Evolutionary conservation across 1,139 yeast species (phyloP), one percentile per base, ranked within the genome.

Genomic region (Taiozyma sp.): DNA sequence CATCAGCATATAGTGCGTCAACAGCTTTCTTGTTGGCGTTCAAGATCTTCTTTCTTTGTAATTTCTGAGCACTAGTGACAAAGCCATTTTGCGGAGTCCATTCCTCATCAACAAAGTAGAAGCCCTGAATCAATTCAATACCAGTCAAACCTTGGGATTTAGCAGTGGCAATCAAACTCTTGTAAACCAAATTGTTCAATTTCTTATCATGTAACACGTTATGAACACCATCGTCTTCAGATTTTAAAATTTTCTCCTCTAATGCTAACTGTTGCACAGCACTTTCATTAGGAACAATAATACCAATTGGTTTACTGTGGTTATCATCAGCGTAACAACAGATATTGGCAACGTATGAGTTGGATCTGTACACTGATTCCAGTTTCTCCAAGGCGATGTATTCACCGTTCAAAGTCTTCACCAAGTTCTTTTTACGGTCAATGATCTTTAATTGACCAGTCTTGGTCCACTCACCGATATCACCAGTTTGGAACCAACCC

Each of bases 1-100:
- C 6, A 13, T 46, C 49, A 30, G 34, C 11, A 13, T 85, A 85
- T 47, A 85, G 73, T 47, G 68, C 73, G 50, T 83, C 85, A 57
- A 86, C 88, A 53, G 74, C 73, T 24, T 73, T 74, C 65, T 81
- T 67, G 62, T 80, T 83, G 54, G 81, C 81, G 43, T 76, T 81
- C 64, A 89, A 74, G 67, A 95, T 95, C 77, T 87, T 88, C 77
- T 81, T 88, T 76, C 99, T 85, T 75, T 93, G 97, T 62, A 95
- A 79, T 72, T 95, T 95, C 73, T 93, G 98, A 32, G 99, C 99
- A 56, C 95, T 83, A 11, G 98, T 90, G 52, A 93, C 95, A 59
- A 75, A 87, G 2, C 97, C 98, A 65, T 85, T 88, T 70, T 89
- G 95, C 46, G 99, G 98, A 47, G 98, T 91, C 98, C 99, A 95